Evolutionary conservation across 2,329 filamentous ascomycete species (phyloP), one percentile per base, ranked within the genome.

Genomic region (Conoideocrella luteorostrata): DNA sequence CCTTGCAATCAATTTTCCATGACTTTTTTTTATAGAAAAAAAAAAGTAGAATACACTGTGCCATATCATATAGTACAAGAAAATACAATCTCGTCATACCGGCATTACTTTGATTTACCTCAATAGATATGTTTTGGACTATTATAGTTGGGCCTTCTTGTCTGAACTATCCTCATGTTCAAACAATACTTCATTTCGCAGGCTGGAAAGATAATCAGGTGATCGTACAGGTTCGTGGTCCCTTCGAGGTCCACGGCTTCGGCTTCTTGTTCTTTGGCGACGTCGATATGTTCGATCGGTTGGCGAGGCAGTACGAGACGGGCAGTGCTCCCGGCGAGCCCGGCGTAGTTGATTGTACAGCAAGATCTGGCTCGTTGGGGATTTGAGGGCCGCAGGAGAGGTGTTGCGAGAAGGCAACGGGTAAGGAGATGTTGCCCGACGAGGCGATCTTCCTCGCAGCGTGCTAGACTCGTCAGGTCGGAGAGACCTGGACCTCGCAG

Each of bases 271-370:
- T 41, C 65, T 55, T 47, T 64, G 62, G n/a, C 62, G 61, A 37
- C 63, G 63, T 18, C 62, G 58, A 33, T 56, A 51, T 22, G 56
- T 55, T 49, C 60, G 56, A n/a, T 57, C 60, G 21, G 59, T 52
- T 3, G 63, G 62, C 5, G 65, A 65, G 2, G 59, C 50, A 15
- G 61, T 61, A 17, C 66, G 58, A 11, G 66, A 69, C 10, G 66
- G 66, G 46, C 66, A 69, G 48, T 71, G 70, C 50, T 69, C 69
- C 17, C 71, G 66, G 32, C 68, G 65, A 26, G 60, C 59, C 23
- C 64, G 61, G 5, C 67, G 58, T 12, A 70, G 61, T 11, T 67
- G 57, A 32, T 66, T 63, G 44, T 65, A 63, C 13, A 71, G 61
- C 15, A 71, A 53, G 24, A 67, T 63, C 28, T 66, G 64, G 45